phyloP scores from a whole-genome alignment of 768 basidiomycete species.

The Mycena galericulata region DNA sequence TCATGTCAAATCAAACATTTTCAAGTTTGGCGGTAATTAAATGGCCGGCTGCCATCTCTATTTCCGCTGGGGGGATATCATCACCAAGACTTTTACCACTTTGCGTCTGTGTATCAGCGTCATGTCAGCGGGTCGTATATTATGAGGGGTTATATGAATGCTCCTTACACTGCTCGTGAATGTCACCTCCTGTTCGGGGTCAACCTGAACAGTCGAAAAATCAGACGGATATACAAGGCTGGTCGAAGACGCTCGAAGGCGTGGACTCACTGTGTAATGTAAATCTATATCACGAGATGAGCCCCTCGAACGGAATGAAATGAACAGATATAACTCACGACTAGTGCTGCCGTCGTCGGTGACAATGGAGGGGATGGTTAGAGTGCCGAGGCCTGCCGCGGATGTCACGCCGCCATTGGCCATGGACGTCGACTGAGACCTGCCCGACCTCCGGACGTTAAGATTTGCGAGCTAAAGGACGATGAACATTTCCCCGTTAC shows the following conservation, averaged over 20 bases:
- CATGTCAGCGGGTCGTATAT: constrained; percentile 5
- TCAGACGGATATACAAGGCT: constrained; percentile 11
- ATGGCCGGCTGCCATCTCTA: background rate
- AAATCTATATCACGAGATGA: constrained; percentile 16
- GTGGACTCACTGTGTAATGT: constrained; percentile 15
- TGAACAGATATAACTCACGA: constrained; percentile 16
- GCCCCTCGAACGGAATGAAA: constrained; percentile 4
- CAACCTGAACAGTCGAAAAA: constrained; percentile 14
- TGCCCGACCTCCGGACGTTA: constrained; percentile 23
- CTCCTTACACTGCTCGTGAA: constrained; percentile 13
- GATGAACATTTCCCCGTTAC: constrained; percentile 1
- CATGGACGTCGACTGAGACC: constrained; percentile 4
- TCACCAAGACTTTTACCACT: constrained; percentile 10
- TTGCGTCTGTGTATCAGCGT: constrained; percentile 11
- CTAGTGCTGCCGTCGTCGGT: background rate
- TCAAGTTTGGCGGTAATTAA: no score
- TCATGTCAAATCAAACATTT: no score
- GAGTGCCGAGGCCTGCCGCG: constrained; percentile 8
- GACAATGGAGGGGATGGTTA: constrained; percentile 9
- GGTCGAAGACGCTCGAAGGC: constrained; percentile 3
- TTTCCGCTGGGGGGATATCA: constrained; percentile 7
- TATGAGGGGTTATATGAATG: constrained; percentile 12
- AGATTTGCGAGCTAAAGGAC: constrained; percentile 23
- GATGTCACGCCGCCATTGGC: background rate
- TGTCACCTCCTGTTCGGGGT: constrained; percentile 6